Percentiles rank a stretch among this genome's conserved stretches.
These are phyloP conservation scores for Penicillium ucsense DNA, from an alignment of 495 filamentous ascomycete genomes.

Conservation along the genomic window DNA sequence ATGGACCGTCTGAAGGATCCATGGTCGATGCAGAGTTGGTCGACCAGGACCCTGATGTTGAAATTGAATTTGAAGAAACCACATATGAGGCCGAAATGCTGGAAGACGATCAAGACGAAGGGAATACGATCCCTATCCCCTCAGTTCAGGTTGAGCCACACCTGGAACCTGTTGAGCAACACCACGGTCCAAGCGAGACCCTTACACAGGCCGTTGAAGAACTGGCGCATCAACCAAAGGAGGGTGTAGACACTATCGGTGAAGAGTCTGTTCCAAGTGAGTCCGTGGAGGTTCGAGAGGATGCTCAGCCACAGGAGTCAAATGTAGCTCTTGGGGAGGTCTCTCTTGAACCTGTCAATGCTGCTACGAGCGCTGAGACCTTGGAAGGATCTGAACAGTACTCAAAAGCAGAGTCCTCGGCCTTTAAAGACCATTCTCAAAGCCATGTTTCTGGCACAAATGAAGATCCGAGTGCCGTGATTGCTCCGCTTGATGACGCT, in stretches of 20 bases:
- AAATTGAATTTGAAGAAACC: slow-evolving; percentile 27
- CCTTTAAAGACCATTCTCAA: no score
- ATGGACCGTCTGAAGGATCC: slow-evolving; percentile 33
- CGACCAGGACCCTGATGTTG: slow-evolving; percentile 24
- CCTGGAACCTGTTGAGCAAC: slow-evolving; percentile 1
- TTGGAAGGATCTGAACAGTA: no score
- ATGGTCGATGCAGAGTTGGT: slow-evolving; percentile 30
- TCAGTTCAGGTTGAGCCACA: slow-evolving; percentile 18
- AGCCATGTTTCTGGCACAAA: no score
- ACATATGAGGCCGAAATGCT: slow-evolving; percentile 36
- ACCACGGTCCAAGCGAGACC: neutral
- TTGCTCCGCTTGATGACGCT: no score
- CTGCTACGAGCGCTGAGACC: no score
- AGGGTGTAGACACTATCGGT: neutral
- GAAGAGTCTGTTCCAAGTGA: neutral
- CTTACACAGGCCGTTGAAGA: neutral
- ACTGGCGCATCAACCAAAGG: neutral
- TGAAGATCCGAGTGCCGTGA: no score
- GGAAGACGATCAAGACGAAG: slow-evolving; percentile 33
- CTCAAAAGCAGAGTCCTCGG: no score
- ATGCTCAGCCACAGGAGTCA: no score
- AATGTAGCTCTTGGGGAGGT: no score
- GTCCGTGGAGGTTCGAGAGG: neutral
- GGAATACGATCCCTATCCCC: slow-evolving; percentile 22
- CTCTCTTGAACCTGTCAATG: no score